Evolutionary conservation across 192 early-diverging fungal genomes (phyloP), one percentile per base, ranked within the genome.

Genomic region (Backusella mclennaniae): DNA sequence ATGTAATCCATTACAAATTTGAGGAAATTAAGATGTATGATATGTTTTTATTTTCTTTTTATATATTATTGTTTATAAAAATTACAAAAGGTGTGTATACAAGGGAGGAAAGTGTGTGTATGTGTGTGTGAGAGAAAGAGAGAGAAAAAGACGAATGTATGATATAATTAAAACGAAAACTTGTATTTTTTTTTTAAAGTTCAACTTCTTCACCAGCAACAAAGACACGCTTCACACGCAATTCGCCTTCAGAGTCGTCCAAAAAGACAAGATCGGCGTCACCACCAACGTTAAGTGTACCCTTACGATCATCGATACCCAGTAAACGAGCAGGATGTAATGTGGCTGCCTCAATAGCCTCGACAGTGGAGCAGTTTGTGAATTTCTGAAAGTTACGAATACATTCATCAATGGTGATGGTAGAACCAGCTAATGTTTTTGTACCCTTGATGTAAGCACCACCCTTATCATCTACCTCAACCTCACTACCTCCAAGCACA

Each of bases 301-400:
- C 94, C 78, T 94, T 96, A 33, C 84, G 82, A 74, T 91, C 80
- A 33, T 89, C 79, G 33, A 96, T 93, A 14, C 93, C 93, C 29
- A 96, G 83, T 67, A 90, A 79, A 74, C 89, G 86, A 5, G 94
- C 94, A 1, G 94, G 93, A 69, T 93, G 91, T 67, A 95, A 74
- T 0, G 94, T 95, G 15, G 92, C 94, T 26, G 92, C 91, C 69
- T 96, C 93, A 38, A 96, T 84, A 7, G 93, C 94, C 77, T 96
- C 93, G 38, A 94, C 90, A 26, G 90, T 73, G 14, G 88, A 88
- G 46, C 93, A 94, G 6, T 89, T 90, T 7, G 94, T 93, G 77
- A 93, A 96, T 41, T 88, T 82, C 59, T 87, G 86, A 82, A 96
- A 93, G 76, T 96, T 96, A 67, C 89, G 87, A 49, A 96, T 88